Conservation (phyloP, 1,139 yeast species). For the Zygosaccharomyces pseudobailii region DNA sequence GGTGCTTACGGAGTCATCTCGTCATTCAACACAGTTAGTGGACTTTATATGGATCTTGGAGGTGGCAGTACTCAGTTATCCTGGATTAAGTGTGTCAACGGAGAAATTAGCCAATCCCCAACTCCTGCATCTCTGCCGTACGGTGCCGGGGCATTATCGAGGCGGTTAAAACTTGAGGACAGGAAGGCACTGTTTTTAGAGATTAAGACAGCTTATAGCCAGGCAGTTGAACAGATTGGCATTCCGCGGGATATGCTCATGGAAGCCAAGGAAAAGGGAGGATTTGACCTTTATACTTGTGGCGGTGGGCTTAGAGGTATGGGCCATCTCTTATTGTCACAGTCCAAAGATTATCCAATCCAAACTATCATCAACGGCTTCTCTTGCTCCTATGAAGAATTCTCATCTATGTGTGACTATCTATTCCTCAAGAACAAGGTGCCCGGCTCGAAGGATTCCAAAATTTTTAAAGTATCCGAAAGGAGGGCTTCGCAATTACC, state of each 20-base stretch:
- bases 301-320: slow-evolving; percentile 68
- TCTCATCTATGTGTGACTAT: slow-evolving; percentile 45
- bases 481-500: slow-evolving; percentile 59
- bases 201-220: slow-evolving; percentile 42
- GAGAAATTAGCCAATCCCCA: slow-evolving; percentile 48
- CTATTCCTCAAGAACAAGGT: slow-evolving; percentile 41
- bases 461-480: slow-evolving; percentile 55
- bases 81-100: slow-evolving; percentile 55
- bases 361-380: slow-evolving; percentile 63
- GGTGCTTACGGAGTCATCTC: slow-evolving; percentile 69
- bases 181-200: slow-evolving; percentile 43
- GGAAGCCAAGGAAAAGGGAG: slow-evolving; percentile 49
- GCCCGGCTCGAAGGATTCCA: slow-evolving; percentile 37
- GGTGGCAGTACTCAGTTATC: slow-evolving; percentile 62
- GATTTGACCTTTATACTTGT: slow-evolving; percentile 55
- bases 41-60: slow-evolving; percentile 62
- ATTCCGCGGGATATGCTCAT: slow-evolving; percentile 42
- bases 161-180: slow-evolving; percentile 47
- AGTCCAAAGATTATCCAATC: slow-evolving; percentile 48
- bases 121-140: slow-evolving; percentile 59
- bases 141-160: slow-evolving; percentile 61
- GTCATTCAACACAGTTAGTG: slow-evolving; percentile 55
- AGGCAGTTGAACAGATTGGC: slow-evolving; percentile 44
- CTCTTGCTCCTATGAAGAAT: slow-evolving; percentile 49
- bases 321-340: slow-evolving; percentile 53